Base-by-base conservation (phyloP, 306 rosid genomes). In the Ochetophila trinervis region DNA sequence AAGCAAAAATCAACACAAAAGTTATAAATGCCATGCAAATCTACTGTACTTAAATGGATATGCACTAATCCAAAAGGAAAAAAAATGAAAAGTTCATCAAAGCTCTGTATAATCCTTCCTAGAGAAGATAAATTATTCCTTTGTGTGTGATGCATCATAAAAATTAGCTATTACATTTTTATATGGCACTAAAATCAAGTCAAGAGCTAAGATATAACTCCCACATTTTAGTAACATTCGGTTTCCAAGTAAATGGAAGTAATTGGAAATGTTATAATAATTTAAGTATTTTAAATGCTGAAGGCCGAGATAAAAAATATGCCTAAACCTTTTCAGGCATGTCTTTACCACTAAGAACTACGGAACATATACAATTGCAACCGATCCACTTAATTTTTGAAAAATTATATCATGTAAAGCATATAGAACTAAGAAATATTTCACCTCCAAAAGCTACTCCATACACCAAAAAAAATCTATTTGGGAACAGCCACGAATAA, bases 401-500 rank as follows among this genome's bases (percentile, higher is more conserved):
- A 23, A 67, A 13, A 12, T 3, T 54, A 8, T 40, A 22, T 62
- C 53, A 34, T 6, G 57, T 57, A 67, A 14, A 34, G 20, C 45
- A 44, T 22, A 67, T 36, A 36, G 0, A n/a, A n/a, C n/a, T n/a
- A n/a, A n/a, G n/a, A 5, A 20, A 62, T 66, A 93, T 83, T 19
- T 93, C 98, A 72, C 91, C 81, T 48, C 97, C 88, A 83, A 56
- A 83, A 66, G 98, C 21, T 68, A 94, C 91, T 73, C 94, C 97
- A 69, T 90, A 93, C 66, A 93, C 97, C 90, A 93, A 72, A n/a
- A n/a, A n/a, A n/a, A 79, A 93, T 93, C 91, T 93, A 89, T 71
- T 93, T 93, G 51, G 98, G 98, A 81, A 93, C 98, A 93, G 30
- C 98, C 98, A 76, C 98, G 98, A 84, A 93, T 66, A 48, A 93